Evolutionary conservation across 352 stramenopile genomes (phyloP).

Genomic region (Saprolegnia diclina): DNA sequence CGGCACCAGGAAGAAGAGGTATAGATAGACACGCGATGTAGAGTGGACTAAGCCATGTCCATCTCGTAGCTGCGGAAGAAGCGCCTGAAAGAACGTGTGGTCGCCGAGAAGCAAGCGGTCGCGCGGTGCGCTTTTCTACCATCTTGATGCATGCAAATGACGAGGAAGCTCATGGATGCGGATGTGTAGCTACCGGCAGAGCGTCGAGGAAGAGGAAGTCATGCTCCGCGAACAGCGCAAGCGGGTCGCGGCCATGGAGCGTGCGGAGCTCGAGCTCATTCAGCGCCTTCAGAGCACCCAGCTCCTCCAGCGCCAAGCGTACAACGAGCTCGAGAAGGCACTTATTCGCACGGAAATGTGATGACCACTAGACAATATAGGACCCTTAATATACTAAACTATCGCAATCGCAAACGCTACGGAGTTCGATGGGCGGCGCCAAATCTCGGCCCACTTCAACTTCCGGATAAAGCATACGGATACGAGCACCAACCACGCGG

Average conservation of each 20-base stretch:
- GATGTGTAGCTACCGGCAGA: constrained; percentile 22
- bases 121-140: neutral
- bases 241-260: constrained; percentile 60
- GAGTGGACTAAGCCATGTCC: neutral
- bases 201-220: constrained; percentile 43
- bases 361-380: constrained; percentile 3
- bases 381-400: neutral
- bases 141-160: neutral
- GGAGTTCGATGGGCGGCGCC: too few species aligned
- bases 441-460: too few species aligned
- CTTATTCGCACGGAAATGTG: constrained; percentile 39
- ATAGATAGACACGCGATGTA: constrained; percentile 39
- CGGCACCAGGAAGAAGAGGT: constrained; percentile 52
- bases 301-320: constrained; percentile 64
- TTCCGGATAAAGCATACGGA: too few species aligned
- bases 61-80: constrained; percentile 56
- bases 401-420: neutral
- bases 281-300: constrained; percentile 64
- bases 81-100: constrained; percentile 33
- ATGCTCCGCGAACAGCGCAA: constrained; percentile 48
- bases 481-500: too few species aligned
- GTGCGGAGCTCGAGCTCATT: constrained; percentile 53
- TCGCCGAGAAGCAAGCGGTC: constrained; percentile 23
- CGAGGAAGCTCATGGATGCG: neutral
- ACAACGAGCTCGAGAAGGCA: constrained; percentile 61